Percentiles rank a stretch among this genome's conserved stretches.
Evolutionary conservation across 345 rosid species (phyloP).

Genomic region (Bruguiera sexangula): DNA sequence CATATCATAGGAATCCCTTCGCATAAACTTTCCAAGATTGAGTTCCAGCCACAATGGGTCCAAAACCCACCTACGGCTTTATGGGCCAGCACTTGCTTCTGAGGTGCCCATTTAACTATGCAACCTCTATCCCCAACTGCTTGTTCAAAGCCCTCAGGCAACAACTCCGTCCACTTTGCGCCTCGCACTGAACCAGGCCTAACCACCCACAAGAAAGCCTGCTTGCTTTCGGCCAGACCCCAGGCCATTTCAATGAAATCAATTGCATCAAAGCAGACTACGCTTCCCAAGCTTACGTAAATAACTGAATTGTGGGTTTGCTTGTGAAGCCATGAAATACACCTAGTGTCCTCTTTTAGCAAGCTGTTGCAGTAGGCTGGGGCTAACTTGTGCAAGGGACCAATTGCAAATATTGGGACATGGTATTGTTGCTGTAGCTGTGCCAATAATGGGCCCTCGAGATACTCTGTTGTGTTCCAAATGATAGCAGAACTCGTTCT

Average conservation of each 20-base stretch:
- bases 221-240: slow-evolving; percentile 38
- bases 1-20: slow-evolving; percentile 51
- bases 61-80: slow-evolving; percentile 44
- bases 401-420: slow-evolving; percentile 29
- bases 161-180: slow-evolving; percentile 1
- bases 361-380: slow-evolving; percentile 20
- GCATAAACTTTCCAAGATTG: slow-evolving; percentile 42
- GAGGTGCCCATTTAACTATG: slow-evolving; percentile 54
- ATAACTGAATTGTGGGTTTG: slow-evolving; percentile 30
- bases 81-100: slow-evolving; percentile 42
- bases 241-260: slow-evolving; percentile 35
- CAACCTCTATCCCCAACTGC: slow-evolving; percentile 26
- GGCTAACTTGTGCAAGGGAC: slow-evolving; percentile 36
- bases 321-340: slow-evolving; percentile 40
- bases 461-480: slow-evolving; percentile 30
- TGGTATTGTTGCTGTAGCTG: slow-evolving; percentile 14
- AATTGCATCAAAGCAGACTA: slow-evolving; percentile 9
- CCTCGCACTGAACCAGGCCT: slow-evolving; percentile 22
- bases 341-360: slow-evolving; percentile 25
- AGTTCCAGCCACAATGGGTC: slow-evolving; percentile 61
- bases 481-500: slow-evolving; percentile 23
- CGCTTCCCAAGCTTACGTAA: slow-evolving; percentile 35
- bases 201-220: slow-evolving; percentile 49
- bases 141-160: slow-evolving; percentile 11
- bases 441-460: slow-evolving; percentile 24